Conservation (phyloP, 805 yeast genomes). For the Maudiozyma saulgeensis region DNA sequence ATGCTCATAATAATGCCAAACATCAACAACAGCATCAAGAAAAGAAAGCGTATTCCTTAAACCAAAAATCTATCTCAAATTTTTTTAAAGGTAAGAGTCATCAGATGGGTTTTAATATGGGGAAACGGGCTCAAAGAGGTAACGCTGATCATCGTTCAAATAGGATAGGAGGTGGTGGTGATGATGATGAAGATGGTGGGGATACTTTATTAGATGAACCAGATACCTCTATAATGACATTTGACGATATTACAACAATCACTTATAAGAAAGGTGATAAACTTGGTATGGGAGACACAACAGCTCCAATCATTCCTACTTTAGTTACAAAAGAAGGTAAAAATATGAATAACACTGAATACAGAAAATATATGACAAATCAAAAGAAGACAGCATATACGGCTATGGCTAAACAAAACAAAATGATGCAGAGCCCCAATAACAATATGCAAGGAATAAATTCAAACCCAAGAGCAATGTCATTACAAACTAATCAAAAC, state of each 20-base stretch:
- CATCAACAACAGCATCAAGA: slow-evolving; percentile 11
- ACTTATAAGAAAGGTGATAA: slow-evolving; percentile 52
- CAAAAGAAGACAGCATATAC: slow-evolving; percentile 51
- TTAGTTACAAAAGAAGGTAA: slow-evolving; percentile 31
- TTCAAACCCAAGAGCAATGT: slow-evolving; percentile 24
- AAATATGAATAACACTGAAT: slow-evolving; percentile 44
- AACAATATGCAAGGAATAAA: neutral
- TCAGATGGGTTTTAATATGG: neutral
- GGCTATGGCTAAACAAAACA: slow-evolving; percentile 32
- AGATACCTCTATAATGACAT: slow-evolving; percentile 39
- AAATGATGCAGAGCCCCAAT: slow-evolving; percentile 1
- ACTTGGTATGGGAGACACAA: slow-evolving; percentile 47
- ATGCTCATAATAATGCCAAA: slow-evolving; percentile 6
- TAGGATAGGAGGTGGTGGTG: slow-evolving; percentile 23
- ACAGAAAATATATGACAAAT: slow-evolving; percentile 59
- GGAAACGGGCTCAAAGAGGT: neutral
- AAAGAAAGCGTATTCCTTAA: slow-evolving; percentile 15
- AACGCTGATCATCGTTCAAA: slow-evolving; percentile 4
- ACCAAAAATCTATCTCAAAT: slow-evolving; percentile 17
- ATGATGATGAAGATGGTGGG: slow-evolving; percentile 33
- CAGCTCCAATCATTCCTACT: slow-evolving; percentile 72
- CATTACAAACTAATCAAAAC: slow-evolving; percentile 15
- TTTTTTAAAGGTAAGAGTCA: slow-evolving; percentile 17
- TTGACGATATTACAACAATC: slow-evolving; percentile 54
- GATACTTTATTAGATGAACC: slow-evolving; percentile 26